Conservation (phyloP, 177 flowering plant genomes). For the Vitis hybrid region DNA sequence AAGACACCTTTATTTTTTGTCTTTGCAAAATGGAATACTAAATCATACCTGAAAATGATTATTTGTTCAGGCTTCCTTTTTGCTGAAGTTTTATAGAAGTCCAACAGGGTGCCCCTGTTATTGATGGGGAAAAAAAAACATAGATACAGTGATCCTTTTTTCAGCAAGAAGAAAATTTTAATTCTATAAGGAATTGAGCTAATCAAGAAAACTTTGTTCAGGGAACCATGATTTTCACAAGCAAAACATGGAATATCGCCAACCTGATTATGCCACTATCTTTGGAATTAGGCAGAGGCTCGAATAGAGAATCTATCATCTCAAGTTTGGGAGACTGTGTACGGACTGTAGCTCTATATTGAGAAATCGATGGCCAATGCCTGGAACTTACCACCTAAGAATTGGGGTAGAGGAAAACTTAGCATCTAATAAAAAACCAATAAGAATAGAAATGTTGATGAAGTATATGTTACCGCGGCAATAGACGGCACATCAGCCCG, state of each 20-base stretch:
- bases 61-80: slow-evolving; percentile 47
- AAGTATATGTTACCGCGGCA: slow-evolving; percentile 35
- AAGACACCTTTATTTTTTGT: no score
- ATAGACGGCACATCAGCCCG: slow-evolving; percentile 72
- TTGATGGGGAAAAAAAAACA: background rate
- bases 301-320: slow-evolving; percentile 43
- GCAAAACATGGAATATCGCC: background rate
- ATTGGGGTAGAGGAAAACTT: no score
- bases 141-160: no score
- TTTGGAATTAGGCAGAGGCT: slow-evolving; percentile 23
- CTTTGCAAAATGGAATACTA: no score
- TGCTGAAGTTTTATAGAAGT: slow-evolving; percentile 36
- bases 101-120: slow-evolving; percentile 36
- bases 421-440: no score
- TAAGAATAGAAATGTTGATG: no score
- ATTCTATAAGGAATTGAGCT: no score
- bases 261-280: slow-evolving; percentile 42
- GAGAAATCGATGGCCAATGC: slow-evolving; percentile 50
- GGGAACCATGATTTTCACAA: no score
- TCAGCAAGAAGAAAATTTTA: no score
- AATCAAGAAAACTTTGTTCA: no score
- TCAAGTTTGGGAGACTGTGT: slow-evolving; percentile 53
- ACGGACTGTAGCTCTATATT: slow-evolving; percentile 47
- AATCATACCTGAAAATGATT: slow-evolving; percentile 40
- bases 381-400: slow-evolving; percentile 52